Conservation (phyloP, 768 basidiomycete species). For the Pholiota conissans region DNA sequence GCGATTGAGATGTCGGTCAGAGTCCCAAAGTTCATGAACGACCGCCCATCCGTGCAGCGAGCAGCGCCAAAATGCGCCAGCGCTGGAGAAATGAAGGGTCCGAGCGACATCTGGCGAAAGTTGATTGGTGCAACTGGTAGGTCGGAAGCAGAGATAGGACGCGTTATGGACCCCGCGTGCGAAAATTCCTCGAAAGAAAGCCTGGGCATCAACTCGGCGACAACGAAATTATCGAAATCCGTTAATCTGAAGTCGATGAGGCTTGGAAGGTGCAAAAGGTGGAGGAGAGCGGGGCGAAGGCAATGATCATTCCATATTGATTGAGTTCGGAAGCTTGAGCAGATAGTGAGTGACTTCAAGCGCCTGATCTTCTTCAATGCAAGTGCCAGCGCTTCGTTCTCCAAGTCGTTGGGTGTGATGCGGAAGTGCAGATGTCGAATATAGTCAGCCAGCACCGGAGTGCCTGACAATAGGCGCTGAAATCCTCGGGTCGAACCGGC, state of each 20-base stretch:
- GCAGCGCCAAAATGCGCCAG: no score
- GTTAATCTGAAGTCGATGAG: conserved; percentile 1
- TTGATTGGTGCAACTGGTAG: no score
- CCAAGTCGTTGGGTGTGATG: neutral
- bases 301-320: conserved; percentile 6
- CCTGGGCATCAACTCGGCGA: neutral
- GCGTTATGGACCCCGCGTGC: no score
- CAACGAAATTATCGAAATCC: conserved; percentile 2
- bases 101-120: no score
- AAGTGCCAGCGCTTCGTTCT: neutral
- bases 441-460: conserved; percentile 1
- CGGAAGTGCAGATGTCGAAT: conserved; percentile 1
- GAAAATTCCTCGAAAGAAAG: no score
- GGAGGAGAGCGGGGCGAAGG: conserved; percentile 7
- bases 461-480: neutral
- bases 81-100: no score
- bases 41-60: no score
- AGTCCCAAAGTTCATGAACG: no score
- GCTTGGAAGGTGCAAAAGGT: conserved; percentile 9
- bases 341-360: neutral
- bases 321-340: neutral
- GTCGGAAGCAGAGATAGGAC: no score
- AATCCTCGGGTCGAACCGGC: neutral
- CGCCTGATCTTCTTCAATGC: neutral
- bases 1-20: no score